phyloP scores from a whole-genome alignment of 805 yeast genomes.

The Candida odintsovae region DNA sequence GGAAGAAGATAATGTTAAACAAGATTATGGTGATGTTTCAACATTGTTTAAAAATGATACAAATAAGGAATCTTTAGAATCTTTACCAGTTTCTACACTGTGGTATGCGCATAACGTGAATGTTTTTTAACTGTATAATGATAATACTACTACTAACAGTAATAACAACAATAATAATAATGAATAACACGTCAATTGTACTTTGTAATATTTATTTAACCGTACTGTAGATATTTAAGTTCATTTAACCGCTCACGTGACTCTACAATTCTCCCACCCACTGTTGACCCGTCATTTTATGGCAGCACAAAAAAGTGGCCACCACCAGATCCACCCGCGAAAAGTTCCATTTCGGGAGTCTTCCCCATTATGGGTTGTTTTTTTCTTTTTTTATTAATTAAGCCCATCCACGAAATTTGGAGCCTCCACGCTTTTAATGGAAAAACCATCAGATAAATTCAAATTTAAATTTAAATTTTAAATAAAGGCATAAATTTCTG shows the following conservation, averaged over 20 bases:
- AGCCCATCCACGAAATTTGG: background rate
- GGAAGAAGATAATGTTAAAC: slow-evolving; percentile 37
- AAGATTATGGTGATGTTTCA: slow-evolving; percentile 20
- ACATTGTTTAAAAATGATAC: slow-evolving; percentile 9
- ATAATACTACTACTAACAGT: too few relatives aligned
- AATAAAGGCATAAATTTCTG: too few relatives aligned
- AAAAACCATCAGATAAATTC: background rate
- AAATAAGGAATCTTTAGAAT: slow-evolving; percentile 5
- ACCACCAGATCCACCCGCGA: background rate
- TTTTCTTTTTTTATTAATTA: too few relatives aligned
- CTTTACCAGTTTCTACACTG: slow-evolving; percentile 16
- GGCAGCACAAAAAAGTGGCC: background rate
- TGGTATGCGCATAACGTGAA: slow-evolving; percentile 25
- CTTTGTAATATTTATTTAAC: too few relatives aligned
- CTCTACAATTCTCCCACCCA: background rate
- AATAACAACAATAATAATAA: too few relatives aligned
- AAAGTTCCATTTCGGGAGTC: background rate
- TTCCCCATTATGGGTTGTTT: too few relatives aligned
- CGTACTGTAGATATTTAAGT: too few relatives aligned
- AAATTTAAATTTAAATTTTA: too few relatives aligned
- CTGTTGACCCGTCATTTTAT: background rate
- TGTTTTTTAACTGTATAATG: slow-evolving; percentile 4
- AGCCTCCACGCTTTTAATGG: background rate
- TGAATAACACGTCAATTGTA: too few relatives aligned
- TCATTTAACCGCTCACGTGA: background rate